These are phyloP conservation scores for Umbelopsis sp. DNA, from an alignment of 371 early-diverging fungal genomes.

Conservation along the genomic window DNA sequence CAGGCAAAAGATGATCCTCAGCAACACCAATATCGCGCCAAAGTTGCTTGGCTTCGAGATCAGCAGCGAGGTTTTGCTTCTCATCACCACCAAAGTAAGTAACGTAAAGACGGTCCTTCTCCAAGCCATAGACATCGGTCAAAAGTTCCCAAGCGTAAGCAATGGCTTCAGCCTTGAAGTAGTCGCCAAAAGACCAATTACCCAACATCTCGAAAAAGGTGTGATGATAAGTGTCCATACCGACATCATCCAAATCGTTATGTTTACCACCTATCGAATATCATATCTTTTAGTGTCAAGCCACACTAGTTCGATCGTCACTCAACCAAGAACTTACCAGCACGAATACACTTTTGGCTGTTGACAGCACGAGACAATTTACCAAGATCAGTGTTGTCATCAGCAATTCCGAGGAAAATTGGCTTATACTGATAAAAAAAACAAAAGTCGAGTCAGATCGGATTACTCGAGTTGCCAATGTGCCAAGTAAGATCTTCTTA, in stretches of 20 bases:
- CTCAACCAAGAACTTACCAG: constrained; percentile 64
- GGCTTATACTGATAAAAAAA: constrained; percentile 84
- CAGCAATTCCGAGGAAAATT: constrained; percentile 96
- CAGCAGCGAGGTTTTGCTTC: constrained; percentile 80
- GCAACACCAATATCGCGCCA: constrained; percentile 95
- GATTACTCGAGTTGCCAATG: neutral
- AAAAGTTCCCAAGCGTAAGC: constrained; percentile 94
- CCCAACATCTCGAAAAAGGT: constrained; percentile 99
- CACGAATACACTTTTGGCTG: constrained; percentile 99
- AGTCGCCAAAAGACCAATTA: constrained; percentile 99
- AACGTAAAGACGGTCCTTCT: constrained; percentile 93
- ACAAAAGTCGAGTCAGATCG: neutral
- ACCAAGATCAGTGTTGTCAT: constrained; percentile 89
- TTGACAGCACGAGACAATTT: constrained; percentile 94
- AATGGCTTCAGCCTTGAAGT: constrained; percentile 93
- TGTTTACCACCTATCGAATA: constrained; percentile 94
- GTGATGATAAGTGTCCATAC: constrained; percentile 99
- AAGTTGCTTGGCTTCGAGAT: constrained; percentile 91
- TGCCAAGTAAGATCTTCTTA: constrained; percentile 27
- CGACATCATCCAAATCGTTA: constrained; percentile 99
- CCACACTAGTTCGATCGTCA: neutral
- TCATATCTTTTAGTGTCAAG: neutral
- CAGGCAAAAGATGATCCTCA: constrained; percentile 86
- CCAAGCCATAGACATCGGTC: constrained; percentile 87
- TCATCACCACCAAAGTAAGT: constrained; percentile 98